Evolutionary conservation across 208 protist genomes (phyloP), one percentile per base, ranked within the genome.

Genomic region (Wallacemonas sp.): DNA sequence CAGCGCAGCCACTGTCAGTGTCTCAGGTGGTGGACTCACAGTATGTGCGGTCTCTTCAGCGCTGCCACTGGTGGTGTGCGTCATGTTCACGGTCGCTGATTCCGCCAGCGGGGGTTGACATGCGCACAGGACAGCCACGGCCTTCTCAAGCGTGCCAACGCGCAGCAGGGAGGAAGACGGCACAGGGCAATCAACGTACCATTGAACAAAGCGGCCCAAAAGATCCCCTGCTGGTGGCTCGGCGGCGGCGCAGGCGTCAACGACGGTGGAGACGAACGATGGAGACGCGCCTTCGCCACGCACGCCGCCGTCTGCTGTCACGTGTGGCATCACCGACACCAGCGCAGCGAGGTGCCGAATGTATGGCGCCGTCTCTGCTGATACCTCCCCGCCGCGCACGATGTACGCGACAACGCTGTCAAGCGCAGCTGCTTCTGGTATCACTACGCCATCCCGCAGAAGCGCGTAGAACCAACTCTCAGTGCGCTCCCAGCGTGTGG

Each of bases 391-490:
- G n/a, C n/a, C 9, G 4, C 2, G 19, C 30, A 23, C 21, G 21
- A 58, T 6, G n/a, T 58, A 39, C 9, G 9, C n/a, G 19, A 58
- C 29, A 2, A 58, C 17, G 29, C 12, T 17, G 6, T 58, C 52
- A 14, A 27, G 19, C 0, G 32, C 23, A 14, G 30, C 23, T 5
- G 32, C 32, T 9, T 39, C 29, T 3, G 52, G 52, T 21, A 58
- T 24, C 29, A 16, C 32, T 6, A 38, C 30, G n/a, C 52, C 52
- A 24, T 58, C 52, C 11, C 52, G 26, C 30, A 58, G 52, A 4
- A 58, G 32, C 16, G 52, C 52, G 32, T 58, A 27, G 12, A 58
- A 29, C 52, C 52, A 58, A 27, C 26, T 24, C 19, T 58, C 52
- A 3, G 38, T 2, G 6, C 52, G 52, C 30, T 33, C 52, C 52